Conservation (phyloP, 768 basidiomycete species). For the Neoboletus subvelutipes region DNA sequence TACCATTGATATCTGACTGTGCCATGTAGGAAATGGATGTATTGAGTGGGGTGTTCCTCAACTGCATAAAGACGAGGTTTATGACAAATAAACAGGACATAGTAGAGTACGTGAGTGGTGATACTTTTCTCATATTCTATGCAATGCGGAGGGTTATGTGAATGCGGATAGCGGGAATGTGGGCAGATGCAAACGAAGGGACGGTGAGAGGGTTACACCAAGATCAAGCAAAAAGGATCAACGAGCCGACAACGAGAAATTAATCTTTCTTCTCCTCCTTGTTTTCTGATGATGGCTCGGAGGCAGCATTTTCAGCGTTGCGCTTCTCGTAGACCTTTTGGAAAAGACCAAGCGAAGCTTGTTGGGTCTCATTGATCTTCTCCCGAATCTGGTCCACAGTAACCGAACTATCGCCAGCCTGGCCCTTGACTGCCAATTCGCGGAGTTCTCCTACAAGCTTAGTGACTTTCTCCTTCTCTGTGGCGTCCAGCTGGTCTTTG, state of each 20-base stretch:
- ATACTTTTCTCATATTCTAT: slow-evolving; percentile 33
- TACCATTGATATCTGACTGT: too few relatives aligned
- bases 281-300: slow-evolving; percentile 42
- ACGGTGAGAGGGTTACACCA: slow-evolving; percentile 16
- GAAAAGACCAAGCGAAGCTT: slow-evolving; percentile 95
- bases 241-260: neutral
- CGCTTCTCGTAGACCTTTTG: slow-evolving; percentile 97
- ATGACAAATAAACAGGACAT: slow-evolving; percentile 18
- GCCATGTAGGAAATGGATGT: neutral
- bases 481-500: slow-evolving; percentile 91
- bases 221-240: slow-evolving; percentile 11
- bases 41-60: slow-evolving; percentile 29
- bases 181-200: slow-evolving; percentile 26
- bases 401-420: slow-evolving; percentile 76
- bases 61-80: slow-evolving; percentile 13
- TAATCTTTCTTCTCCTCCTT: slow-evolving; percentile 86
- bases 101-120: slow-evolving; percentile 27
- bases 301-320: slow-evolving; percentile 62
- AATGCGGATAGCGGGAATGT: slow-evolving; percentile 2
- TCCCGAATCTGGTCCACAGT: slow-evolving; percentile 87
- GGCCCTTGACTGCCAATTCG: slow-evolving; percentile 86
- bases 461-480: slow-evolving; percentile 92
- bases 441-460: slow-evolving; percentile 86
- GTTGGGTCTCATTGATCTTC: slow-evolving; percentile 92
- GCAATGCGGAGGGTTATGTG: slow-evolving; percentile 18